Evolutionary conservation across 208 protist genomes (phyloP), one percentile per base, ranked within the genome.

Genomic region (Acanthamoeba royreba): DNA sequence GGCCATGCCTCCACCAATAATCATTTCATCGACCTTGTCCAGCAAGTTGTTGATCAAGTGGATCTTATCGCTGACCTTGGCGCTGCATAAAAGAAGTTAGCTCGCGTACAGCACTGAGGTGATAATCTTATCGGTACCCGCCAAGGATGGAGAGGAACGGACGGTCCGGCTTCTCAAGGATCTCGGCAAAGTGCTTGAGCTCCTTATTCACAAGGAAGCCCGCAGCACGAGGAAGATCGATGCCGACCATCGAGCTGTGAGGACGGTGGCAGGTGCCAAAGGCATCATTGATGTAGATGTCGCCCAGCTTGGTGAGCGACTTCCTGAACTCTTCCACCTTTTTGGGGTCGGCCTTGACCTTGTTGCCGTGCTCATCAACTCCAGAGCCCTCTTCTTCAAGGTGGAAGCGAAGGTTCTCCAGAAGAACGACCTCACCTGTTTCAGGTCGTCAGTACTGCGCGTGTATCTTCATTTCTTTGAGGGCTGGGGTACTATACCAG

Each of bases 341-440:
- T 19, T 95, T 97, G 35, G 77, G 13, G 45, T 69, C 47, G 5
- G 97, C 95, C 61, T 97, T 97, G 4, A 94, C 11, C 74, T 94
- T 96, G 25, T 98, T 96, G 31, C 98, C 97, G 35, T 98, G 96
- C 28, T 92, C 94, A 63, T 98, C 95, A 15, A 97, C 94, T 42
- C 98, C 97, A 63, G 97, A 96, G 28, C 98, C 98, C 95, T 98
- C 98, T 94, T 99, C 99, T 94, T 99, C 99, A 38, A 96, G 40
- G 97, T 99, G 99, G 97, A 99, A 99, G 90, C 99, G 98, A 17
- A 99, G 94, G 96, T 99, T 99, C 97, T 99, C 99, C 9, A 99
- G 97, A 4, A 99, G 96, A 40, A 77, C 33, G 35, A 79, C 40
- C 43, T 79, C 86, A 31, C 86, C 55, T 77, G 86, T 69, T 11